These are phyloP conservation scores for Tremella yokohamensis DNA, from an alignment of 768 basidiomycete species.

Conservation along the genomic window DNA sequence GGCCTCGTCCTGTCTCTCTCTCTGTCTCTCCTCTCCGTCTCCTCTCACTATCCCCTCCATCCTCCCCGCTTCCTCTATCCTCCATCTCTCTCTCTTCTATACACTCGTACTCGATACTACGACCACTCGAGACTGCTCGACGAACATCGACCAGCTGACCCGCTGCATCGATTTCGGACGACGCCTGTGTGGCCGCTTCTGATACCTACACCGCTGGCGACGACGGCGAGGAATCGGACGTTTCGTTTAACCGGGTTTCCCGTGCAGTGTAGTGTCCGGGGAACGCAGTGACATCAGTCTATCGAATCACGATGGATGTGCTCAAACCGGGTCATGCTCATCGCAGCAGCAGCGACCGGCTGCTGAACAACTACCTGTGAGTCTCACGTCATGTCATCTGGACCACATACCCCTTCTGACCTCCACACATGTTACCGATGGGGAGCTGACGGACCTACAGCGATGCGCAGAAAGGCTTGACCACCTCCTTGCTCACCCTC, in stretches of 20 bases:
- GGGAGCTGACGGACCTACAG: constrained; percentile 16
- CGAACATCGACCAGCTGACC: too few relatives aligned
- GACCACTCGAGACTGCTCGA: too few relatives aligned
- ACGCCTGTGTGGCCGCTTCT: too few relatives aligned
- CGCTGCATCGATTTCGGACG: too few relatives aligned
- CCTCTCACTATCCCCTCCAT: background rate
- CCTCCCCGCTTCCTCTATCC: background rate
- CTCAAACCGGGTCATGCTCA: constrained; percentile 48
- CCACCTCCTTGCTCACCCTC: constrained; percentile 45
- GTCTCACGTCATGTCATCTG: constrained; percentile 16
- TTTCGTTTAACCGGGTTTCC: too few relatives aligned
- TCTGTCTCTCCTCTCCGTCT: constrained; percentile 1
- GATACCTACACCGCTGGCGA: too few relatives aligned
- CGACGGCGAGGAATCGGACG: too few relatives aligned
- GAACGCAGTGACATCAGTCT: too few relatives aligned
- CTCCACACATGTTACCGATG: background rate
- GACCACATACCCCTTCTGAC: background rate
- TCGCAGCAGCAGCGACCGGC: constrained; percentile 46
- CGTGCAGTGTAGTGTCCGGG: too few relatives aligned
- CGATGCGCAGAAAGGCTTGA: constrained; percentile 47
- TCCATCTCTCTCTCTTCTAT: background rate
- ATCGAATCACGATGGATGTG: constrained; percentile 36
- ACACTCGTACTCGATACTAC: too few relatives aligned
- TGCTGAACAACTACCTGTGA: constrained; percentile 50
- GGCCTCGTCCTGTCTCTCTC: background rate